These are phyloP conservation scores for Linnemannia exigua DNA, from an alignment of 192 early-diverging fungal species.

Conservation along the genomic window DNA sequence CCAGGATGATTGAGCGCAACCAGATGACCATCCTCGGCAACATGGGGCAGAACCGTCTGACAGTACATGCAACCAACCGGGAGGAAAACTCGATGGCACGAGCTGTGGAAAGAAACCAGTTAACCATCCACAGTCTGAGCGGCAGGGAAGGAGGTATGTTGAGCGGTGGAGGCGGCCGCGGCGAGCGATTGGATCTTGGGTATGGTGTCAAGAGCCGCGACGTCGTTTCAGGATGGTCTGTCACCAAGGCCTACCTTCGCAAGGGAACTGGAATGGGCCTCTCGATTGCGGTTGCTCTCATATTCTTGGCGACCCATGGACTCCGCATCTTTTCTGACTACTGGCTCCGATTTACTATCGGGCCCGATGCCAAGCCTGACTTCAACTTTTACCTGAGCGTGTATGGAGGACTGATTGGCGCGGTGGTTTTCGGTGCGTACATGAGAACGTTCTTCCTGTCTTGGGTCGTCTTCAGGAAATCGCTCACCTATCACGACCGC, in stretches of 20 bases:
- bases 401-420: slow-evolving; percentile 67
- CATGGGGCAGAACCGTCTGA: slow-evolving; percentile 54
- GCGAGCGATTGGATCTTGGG: slow-evolving; percentile 48
- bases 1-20: slow-evolving; percentile 78
- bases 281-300: slow-evolving; percentile 60
- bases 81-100: slow-evolving; percentile 69
- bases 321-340: slow-evolving; percentile 71
- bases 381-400: slow-evolving; percentile 64
- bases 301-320: slow-evolving; percentile 74
- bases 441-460: slow-evolving; percentile 68
- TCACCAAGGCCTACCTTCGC: slow-evolving; percentile 54
- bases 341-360: slow-evolving; percentile 59
- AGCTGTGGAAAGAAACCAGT: slow-evolving; percentile 80
- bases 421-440: slow-evolving; percentile 68
- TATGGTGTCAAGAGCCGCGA: slow-evolving; percentile 54
- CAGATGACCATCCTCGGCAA: slow-evolving; percentile 71
- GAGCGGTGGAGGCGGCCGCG: slow-evolving; percentile 49
- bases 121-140: slow-evolving; percentile 77
- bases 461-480: slow-evolving; percentile 63
- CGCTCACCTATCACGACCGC: slow-evolving; percentile 67
- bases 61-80: slow-evolving; percentile 45
- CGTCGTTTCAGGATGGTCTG: slow-evolving; percentile 40
- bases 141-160: slow-evolving; percentile 59
- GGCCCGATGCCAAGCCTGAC: slow-evolving; percentile 36
- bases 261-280: slow-evolving; percentile 64